Base-by-base conservation (phyloP, 768 basidiomycete species). In the Suillus subluteus region DNA sequence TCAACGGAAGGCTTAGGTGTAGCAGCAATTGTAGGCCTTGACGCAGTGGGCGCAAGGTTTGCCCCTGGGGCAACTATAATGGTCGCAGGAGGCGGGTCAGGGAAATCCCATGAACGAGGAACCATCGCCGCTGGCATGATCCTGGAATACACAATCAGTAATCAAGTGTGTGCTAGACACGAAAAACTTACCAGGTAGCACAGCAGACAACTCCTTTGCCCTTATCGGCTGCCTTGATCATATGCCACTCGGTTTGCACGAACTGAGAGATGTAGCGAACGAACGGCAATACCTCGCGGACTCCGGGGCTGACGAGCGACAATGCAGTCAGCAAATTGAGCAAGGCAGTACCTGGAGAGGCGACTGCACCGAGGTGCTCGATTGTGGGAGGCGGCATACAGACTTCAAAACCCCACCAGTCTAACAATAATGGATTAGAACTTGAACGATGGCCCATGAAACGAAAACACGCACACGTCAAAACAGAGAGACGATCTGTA, bases 321-420 rank as follows among this genome's bases (percentile, higher is more conserved):
- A 94, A 74, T 0, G 89, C 92, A 6, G 93, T 88, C 7, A 96
- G 79, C 72, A 95, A 87, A 74, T 91, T 90, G 74, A 95, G 83
- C 41, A 92, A 74, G 0, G 89, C 80, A 68, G 73, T 43, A 32
- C 69, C 82, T 79, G 30, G 90, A 76, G 66, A 94, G 82, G 55
- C 91, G 88, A 62, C 89, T 80, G 89, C 88, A 55, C 78, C 75
- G 23, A 96, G 83, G 72, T 87, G 85, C 37, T 73, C 73, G 43
- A 96, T 71, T 1, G 92, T 86, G 1, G 92, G 85, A 23, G 88
- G 85, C 5, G 95, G 94, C 35, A 96, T 81, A 43, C 88, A 83
- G 0, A 95, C 64, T 73, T 96, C 94, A 15, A 93, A 80, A 16
- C 94, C 94, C 94, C 94, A 96, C 94, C 94, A 95, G 76, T 95